phyloP scores from a whole-genome alignment of 495 filamentous ascomycete species.

The Aspergillus leporis region DNA sequence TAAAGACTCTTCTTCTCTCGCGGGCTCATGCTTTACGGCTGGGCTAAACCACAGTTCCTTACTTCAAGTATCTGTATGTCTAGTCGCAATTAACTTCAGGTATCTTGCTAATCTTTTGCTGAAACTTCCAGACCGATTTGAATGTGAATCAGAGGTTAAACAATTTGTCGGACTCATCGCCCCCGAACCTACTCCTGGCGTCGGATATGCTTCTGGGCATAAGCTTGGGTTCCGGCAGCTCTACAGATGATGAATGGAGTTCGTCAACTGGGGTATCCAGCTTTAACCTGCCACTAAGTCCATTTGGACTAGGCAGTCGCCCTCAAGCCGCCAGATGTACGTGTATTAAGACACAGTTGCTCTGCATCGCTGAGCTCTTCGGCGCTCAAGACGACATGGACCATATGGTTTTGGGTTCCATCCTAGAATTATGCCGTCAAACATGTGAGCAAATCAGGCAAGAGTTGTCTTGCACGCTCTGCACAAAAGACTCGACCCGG shows the following conservation, averaged over 20 bases:
- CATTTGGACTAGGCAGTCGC: not conserved
- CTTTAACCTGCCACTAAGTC: not conserved
- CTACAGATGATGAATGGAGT: constrained; percentile 1
- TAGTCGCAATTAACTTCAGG: not conserved
- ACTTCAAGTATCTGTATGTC: not conserved
- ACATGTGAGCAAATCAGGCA: not conserved
- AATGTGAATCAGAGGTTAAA: not conserved
- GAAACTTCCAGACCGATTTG: not conserved
- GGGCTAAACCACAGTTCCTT: not conserved
- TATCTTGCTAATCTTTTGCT: not conserved
- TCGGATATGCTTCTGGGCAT: not conserved
- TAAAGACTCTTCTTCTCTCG: not conserved
- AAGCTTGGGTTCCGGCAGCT: not conserved
- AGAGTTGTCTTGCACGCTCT: not conserved
- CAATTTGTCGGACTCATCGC: not conserved
- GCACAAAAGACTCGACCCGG: not conserved
- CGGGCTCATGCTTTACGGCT: not conserved
- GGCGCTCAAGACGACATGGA: not conserved
- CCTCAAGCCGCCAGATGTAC: not conserved
- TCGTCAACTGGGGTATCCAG: not conserved
- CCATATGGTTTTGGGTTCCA: not conserved
- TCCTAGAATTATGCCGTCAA: not conserved
- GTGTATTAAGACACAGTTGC: not conserved
- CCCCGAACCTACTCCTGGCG: not conserved
- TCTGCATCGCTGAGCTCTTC: not conserved